Base-by-base conservation (phyloP, 78 protist species). In the Pigoraptor vietnamica region DNA sequence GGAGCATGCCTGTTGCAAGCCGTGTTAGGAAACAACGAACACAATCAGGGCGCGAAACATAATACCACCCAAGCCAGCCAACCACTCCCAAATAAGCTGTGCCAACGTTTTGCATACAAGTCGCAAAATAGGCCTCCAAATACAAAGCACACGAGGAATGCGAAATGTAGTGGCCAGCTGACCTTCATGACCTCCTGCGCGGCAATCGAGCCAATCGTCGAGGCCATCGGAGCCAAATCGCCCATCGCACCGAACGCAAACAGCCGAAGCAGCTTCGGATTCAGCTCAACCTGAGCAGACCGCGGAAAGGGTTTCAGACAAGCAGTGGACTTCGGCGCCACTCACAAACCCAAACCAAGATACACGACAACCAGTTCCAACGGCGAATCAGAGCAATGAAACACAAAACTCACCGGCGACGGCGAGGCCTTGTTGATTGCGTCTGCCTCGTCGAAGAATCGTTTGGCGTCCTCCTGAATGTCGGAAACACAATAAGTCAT, bases 101-200 rank as follows among this genome's bases (percentile, higher is more conserved):
- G 91, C 21, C 24, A 23, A 88, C 39, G n/a, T 40, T 21, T 34
- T 2, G 79, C 29, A 23, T n/a, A n/a, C n/a, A n/a, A n/a, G n/a
- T n/a, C n/a, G n/a, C n/a, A n/a, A n/a, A n/a, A n/a, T n/a, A n/a
- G n/a, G n/a, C n/a, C n/a, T n/a, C n/a, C n/a, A n/a, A n/a, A n/a
- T n/a, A n/a, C n/a, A n/a, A n/a, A n/a, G n/a, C n/a, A n/a, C n/a
- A n/a, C n/a, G n/a, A n/a, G n/a, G n/a, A n/a, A n/a, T n/a, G n/a
- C n/a, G n/a, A n/a, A n/a, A n/a, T n/a, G n/a, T n/a, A n/a, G n/a
- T n/a, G n/a, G n/a, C n/a, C n/a, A n/a, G n/a, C n/a, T n/a, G n/a
- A 82, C 94, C 98, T 99, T 99, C 55, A 99, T 55, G 21, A 97
- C 99, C 88, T 98, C 99, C 94, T 98, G 99, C 0, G 97, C 96